These are phyloP conservation scores for Pseudocercospora cruenta DNA, from an alignment of 2,329 filamentous ascomycete genomes.

Conservation along the genomic window DNA sequence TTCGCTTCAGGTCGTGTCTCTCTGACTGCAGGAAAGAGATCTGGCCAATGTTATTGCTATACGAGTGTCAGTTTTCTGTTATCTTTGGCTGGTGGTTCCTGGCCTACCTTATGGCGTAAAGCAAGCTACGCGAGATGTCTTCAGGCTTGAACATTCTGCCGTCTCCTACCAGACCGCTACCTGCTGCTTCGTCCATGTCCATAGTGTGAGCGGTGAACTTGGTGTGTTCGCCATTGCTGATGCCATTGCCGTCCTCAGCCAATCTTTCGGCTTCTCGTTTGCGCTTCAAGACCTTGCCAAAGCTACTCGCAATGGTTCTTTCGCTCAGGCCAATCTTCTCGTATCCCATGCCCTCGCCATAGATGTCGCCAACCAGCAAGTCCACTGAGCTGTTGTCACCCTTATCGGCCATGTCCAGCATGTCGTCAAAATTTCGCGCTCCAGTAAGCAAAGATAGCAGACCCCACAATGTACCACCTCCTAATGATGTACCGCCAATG, in stretches of 20 bases:
- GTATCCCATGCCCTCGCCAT: conserved; percentile 95
- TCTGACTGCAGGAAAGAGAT: conserved; percentile 97
- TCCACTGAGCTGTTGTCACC: conserved; percentile 94
- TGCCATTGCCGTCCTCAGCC: conserved; percentile 71
- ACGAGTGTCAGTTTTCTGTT: not conserved
- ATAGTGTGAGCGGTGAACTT: conserved; percentile 28
- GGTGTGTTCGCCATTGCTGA: conserved; percentile 53
- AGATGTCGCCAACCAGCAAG: conserved; percentile 97
- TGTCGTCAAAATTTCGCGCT: conserved; percentile 95
- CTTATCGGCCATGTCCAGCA: conserved; percentile 86
- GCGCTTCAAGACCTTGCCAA: conserved; percentile 94
- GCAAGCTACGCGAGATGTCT: conserved; percentile 86
- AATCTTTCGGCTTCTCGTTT: conserved; percentile 80
- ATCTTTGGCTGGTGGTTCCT: not conserved
- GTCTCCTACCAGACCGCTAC: conserved; percentile 41
- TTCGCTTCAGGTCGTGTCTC: conserved; percentile 85
- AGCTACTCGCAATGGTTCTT: conserved; percentile 92
- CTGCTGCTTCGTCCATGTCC: conserved; percentile 37
- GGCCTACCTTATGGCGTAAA: conserved; percentile 78
- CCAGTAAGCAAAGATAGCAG: conserved; percentile 88
- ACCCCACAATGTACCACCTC: conserved; percentile 97
- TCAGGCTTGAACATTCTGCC: conserved; percentile 69
- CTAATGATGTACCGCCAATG: conserved; percentile 91
- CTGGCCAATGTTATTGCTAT: conserved; percentile 94
- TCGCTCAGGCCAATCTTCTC: conserved; percentile 95